phyloP scores from a whole-genome alignment of 108 stramenopile species.

The Epithemia pelagica region DNA sequence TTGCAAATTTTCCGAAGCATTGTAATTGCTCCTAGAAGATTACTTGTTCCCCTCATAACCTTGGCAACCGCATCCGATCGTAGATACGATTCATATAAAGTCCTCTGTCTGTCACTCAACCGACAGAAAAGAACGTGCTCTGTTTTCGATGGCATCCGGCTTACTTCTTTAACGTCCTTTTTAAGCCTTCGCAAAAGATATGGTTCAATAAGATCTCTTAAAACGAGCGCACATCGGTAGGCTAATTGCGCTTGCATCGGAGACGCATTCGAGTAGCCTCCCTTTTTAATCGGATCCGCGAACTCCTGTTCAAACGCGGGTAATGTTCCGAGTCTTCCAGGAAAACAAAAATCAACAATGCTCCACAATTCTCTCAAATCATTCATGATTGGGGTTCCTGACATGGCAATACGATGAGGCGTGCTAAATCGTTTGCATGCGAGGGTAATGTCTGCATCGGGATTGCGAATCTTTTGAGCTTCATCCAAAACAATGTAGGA shows the following conservation, averaged over 20 bases:
- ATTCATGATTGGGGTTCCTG: slow-evolving; percentile 94
- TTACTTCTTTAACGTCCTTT: slow-evolving; percentile 73
- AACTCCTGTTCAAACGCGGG: slow-evolving; percentile 94
- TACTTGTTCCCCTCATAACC: slow-evolving; percentile 50
- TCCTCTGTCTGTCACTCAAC: slow-evolving; percentile 68
- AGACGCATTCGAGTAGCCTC: slow-evolving; percentile 90
- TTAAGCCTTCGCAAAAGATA: slow-evolving; percentile 88
- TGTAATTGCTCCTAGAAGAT: slow-evolving; percentile 79
- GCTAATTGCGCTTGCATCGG: slow-evolving; percentile 85
- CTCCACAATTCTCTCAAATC: slow-evolving; percentile 92
- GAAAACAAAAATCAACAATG: slow-evolving; percentile 94
- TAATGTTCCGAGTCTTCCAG: slow-evolving; percentile 92
- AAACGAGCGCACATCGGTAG: slow-evolving; percentile 84
- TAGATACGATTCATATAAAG: slow-evolving; percentile 60
- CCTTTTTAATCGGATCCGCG: slow-evolving; percentile 86
- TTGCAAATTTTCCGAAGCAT: slow-evolving; percentile 94
- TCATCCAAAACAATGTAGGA: slow-evolving; percentile 94
- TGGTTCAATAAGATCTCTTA: slow-evolving; percentile 89
- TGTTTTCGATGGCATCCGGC: slow-evolving; percentile 85
- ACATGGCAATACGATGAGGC: slow-evolving; percentile 75
- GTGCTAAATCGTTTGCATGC: slow-evolving; percentile 91
- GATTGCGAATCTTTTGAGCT: slow-evolving; percentile 98
- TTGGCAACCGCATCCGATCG: slow-evolving; percentile 57
- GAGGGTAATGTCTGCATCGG: slow-evolving; percentile 90
- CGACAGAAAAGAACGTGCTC: slow-evolving; percentile 95